These are phyloP conservation scores for Penicillium canescens DNA, from an alignment of 495 filamentous ascomycete genomes.

Conservation along the genomic window DNA sequence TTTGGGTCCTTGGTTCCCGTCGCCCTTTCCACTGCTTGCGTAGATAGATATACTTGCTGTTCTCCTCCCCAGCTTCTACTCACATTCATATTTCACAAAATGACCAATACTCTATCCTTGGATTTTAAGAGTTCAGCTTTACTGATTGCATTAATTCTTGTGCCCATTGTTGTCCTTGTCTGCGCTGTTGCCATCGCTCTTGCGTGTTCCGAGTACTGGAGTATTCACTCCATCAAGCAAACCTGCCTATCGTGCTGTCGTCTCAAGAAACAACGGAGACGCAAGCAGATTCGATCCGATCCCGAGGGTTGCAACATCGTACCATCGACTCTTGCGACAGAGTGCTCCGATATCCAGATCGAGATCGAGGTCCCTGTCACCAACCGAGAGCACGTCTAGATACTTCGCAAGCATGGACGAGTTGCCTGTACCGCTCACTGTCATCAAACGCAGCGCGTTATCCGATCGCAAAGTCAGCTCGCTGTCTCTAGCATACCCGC, in stretches of 20 bases:
- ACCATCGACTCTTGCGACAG: conserved; percentile 12
- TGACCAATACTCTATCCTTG: conserved; percentile 31
- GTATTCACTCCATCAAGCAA: conserved; percentile 15
- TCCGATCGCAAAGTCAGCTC: conserved; percentile 10
- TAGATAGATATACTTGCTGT: not conserved
- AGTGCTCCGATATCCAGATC: conserved; percentile 17
- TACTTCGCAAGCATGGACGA: conserved; percentile 7
- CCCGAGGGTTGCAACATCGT: conserved; percentile 13
- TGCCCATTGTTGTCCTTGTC: conserved; percentile 52
- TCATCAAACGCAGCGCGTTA: conserved; percentile 3
- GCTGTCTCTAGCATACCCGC: conserved; percentile 17
- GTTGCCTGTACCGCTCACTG: conserved; percentile 10
- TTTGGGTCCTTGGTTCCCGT: not conserved
- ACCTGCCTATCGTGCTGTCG: conserved; percentile 12
- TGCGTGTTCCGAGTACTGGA: conserved; percentile 43
- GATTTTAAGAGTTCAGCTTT: conserved; percentile 39
- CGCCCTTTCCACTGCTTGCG: not conserved
- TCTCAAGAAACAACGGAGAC: conserved; percentile 8
- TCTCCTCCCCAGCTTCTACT: not conserved
- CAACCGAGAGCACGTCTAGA: conserved; percentile 24
- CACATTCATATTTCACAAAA: conserved; percentile 17
- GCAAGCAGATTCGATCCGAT: conserved; percentile 21
- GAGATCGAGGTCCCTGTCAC: conserved; percentile 17
- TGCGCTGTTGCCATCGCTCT: conserved; percentile 47
- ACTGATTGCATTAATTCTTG: conserved; percentile 53